A percentile compares a stretch with the other conserved stretches of the same genome.
phyloP scores from a whole-genome alignment of 345 rosid species.

The Dovyalis caffra region DNA sequence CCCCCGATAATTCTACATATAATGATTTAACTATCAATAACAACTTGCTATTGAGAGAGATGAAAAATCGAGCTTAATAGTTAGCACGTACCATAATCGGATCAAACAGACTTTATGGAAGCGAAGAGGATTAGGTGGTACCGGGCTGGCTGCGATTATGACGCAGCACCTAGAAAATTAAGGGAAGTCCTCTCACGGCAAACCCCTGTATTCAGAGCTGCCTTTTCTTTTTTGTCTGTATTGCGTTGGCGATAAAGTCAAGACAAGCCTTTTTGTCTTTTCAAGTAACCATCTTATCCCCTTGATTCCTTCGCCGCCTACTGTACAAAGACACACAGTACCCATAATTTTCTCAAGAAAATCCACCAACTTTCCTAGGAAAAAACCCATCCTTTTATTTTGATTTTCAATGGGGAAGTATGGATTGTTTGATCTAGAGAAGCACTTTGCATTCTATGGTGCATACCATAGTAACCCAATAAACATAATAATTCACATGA shows the following conservation, averaged over 20 bases:
- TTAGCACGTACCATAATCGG: no score
- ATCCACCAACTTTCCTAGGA: not conserved
- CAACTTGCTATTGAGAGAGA: no score
- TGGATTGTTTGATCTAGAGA: conserved; percentile 64
- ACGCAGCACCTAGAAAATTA: no score
- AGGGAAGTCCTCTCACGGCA: not conserved
- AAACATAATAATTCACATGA: conserved; percentile 51
- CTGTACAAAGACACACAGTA: not conserved
- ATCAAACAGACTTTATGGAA: no score
- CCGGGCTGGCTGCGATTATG: no score
- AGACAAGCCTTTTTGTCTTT: not conserved
- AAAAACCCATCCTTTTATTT: not conserved
- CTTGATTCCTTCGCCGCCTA: not conserved
- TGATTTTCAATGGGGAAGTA: conserved; percentile 35
- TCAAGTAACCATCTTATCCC: not conserved
- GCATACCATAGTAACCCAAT: conserved; percentile 80
- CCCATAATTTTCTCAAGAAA: not conserved
- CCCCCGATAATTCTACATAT: no score
- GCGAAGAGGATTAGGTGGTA: no score
- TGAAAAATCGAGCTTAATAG: no score
- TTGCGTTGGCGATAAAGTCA: not conserved
- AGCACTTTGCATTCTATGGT: conserved; percentile 88
- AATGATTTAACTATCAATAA: no score
- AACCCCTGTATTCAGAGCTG: not conserved
- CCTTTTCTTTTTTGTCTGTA: not conserved